Conservation (phyloP, 83 land plant species). For the Diphasiastrum complanatum region DNA sequence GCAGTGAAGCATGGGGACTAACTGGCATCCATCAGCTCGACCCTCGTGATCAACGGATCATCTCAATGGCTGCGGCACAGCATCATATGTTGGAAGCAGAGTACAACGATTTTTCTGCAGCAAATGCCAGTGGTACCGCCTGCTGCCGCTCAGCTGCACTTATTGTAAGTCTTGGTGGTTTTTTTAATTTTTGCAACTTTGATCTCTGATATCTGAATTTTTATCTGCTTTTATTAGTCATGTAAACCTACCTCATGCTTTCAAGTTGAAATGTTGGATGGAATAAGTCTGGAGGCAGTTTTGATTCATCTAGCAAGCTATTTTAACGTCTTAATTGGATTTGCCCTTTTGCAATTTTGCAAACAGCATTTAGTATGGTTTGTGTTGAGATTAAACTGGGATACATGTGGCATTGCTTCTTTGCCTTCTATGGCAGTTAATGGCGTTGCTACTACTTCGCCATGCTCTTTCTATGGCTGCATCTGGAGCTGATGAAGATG, state of each 20-base stretch:
- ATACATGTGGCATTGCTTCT: not conserved
- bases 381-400: not conserved
- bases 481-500: conserved; percentile 62
- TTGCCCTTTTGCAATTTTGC: not conserved
- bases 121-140: conserved; percentile 70
- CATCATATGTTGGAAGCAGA: conserved; percentile 66
- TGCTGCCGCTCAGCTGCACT: conserved; percentile 78
- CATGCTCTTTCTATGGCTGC: conserved; percentile 53
- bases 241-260: not conserved
- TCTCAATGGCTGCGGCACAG: conserved; percentile 76
- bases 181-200: not conserved
- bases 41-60: conserved; percentile 53
- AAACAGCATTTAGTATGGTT: not conserved
- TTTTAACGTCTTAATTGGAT: not conserved
- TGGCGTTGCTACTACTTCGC: conserved; percentile 68
- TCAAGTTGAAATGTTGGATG: conserved; percentile 13
- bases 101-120: conserved; percentile 54
- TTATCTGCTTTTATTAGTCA: not conserved
- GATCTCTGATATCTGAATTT: not conserved
- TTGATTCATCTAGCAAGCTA: not conserved
- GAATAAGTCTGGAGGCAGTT: not conserved
- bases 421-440: conserved; percentile 38
- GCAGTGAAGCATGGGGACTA: conserved; percentile 62
- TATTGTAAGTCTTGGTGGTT: conserved; percentile 48
- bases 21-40: conserved; percentile 52